Conservation (phyloP, 176 grass and related monocot species). For the Aegilops speltoides region DNA sequence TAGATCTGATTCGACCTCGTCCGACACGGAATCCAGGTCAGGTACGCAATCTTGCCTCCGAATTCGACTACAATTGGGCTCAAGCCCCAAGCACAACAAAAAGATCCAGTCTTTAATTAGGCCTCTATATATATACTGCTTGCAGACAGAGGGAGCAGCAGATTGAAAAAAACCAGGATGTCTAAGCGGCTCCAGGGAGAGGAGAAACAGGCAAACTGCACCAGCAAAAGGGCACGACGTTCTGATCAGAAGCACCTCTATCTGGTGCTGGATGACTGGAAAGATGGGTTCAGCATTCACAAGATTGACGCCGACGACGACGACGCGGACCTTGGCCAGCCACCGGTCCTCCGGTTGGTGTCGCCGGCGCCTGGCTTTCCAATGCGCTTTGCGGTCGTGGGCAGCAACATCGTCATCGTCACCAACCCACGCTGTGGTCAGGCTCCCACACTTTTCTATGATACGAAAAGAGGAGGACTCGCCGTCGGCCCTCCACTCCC, state of each 20-base stretch:
- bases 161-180: not conserved
- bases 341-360: not conserved
- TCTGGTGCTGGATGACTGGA: not conserved
- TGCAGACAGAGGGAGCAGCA: not conserved
- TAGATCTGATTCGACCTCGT: not conserved
- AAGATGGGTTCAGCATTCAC: not conserved
- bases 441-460: not conserved
- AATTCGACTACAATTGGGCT: not conserved
- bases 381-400: not conserved
- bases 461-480: not conserved
- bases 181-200: not conserved
- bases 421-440: not conserved
- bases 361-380: not conserved
- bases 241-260: not conserved
- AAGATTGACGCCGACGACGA: not conserved
- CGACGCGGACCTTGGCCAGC: not conserved
- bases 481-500: not conserved
- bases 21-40: not conserved
- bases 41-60: not conserved
- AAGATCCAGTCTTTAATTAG: not conserved
- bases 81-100: not conserved
- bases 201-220: too few species aligned
- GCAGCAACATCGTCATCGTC: not conserved
- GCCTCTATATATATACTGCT: not conserved
- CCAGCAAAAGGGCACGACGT: not conserved